Conservation (phyloP, 352 stramenopile species). For the Phytophthora pinifolia region DNA sequence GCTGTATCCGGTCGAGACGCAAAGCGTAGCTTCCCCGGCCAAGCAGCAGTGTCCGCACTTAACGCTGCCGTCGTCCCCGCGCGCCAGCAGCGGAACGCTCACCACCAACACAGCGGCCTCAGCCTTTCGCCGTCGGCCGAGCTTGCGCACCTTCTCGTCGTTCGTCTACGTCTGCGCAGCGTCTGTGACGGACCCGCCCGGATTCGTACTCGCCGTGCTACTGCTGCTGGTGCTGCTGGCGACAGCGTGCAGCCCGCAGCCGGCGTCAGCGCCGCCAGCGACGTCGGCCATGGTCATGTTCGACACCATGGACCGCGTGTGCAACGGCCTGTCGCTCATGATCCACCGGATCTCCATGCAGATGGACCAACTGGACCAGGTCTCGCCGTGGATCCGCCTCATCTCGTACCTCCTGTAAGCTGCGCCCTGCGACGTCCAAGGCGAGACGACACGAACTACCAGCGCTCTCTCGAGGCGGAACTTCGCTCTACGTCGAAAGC, state of each 20-base stretch:
- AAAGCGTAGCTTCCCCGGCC: slow-evolving; percentile 33
- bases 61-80: slow-evolving; percentile 21
- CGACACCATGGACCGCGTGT: slow-evolving; percentile 55
- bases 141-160: slow-evolving; percentile 61
- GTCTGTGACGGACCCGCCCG: slow-evolving; percentile 66
- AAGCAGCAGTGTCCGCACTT: slow-evolving; percentile 46
- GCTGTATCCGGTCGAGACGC: slow-evolving; percentile 57
- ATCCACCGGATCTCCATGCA: slow-evolving; percentile 66
- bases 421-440: slow-evolving; percentile 2
- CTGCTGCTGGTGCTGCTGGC: slow-evolving; percentile 62
- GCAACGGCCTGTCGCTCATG: slow-evolving; percentile 61
- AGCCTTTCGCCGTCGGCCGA: slow-evolving; percentile 37
- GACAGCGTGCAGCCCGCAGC: slow-evolving; percentile 61
- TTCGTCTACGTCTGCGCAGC: slow-evolving; percentile 73
- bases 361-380: slow-evolving; percentile 55
- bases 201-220: slow-evolving; percentile 73
- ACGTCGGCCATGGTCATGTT: slow-evolving; percentile 44
- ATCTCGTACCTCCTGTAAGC: slow-evolving; percentile 58
- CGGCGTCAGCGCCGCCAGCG: slow-evolving; percentile 35
- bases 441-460: neutral
- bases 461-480: neutral
- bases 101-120: slow-evolving; percentile 30
- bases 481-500: neutral
- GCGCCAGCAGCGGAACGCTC: slow-evolving; percentile 5
- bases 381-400: slow-evolving; percentile 56